Conservation (phyloP, 257 asterid species). For the Craterostigma plantagineum region DNA sequence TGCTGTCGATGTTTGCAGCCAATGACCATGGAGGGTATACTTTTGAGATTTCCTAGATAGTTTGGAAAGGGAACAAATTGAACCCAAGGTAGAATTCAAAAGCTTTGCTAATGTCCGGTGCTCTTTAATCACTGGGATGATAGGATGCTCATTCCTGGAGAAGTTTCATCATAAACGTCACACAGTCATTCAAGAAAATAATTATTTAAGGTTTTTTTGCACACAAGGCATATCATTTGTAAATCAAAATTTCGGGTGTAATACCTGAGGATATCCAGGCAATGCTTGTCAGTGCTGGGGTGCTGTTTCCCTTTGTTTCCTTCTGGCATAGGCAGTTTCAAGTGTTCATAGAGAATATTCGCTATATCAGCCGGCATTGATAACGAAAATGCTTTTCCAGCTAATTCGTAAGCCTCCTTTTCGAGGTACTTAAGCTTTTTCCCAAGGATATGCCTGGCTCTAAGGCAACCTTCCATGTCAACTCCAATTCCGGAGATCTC, state of each 20-base stretch:
- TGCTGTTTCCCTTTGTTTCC: slow-evolving; percentile 66
- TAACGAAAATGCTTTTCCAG: slow-evolving; percentile 77
- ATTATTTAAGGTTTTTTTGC: neutral
- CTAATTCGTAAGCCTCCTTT: slow-evolving; percentile 71
- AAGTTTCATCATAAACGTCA: slow-evolving; percentile 1
- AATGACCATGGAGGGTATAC: slow-evolving; percentile 88
- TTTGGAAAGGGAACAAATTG: slow-evolving; percentile 78
- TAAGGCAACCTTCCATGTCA: slow-evolving; percentile 92
- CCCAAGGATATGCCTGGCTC: slow-evolving; percentile 55
- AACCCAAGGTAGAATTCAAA: slow-evolving; percentile 72
- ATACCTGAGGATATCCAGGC: slow-evolving; percentile 83
- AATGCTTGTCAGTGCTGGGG: slow-evolving; percentile 85
- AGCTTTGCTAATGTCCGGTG: slow-evolving; percentile 81
- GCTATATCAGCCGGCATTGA: slow-evolving; percentile 90
- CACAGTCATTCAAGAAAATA: neutral
- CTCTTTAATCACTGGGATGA: slow-evolving; percentile 78
- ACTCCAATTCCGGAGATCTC: slow-evolving; percentile 93
- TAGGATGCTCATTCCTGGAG: slow-evolving; percentile 81
- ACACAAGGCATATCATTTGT: neutral
- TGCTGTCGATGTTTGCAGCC: slow-evolving; percentile 97
- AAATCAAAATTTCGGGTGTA: neutral
- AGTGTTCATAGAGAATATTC: slow-evolving; percentile 67
- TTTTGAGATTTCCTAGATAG: slow-evolving; percentile 65
- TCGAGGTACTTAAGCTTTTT: slow-evolving; percentile 61
- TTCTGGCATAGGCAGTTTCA: slow-evolving; percentile 83